A percentile compares a stretch with the other conserved stretches of the same genome.
These are phyloP conservation scores for Bromus sterilis DNA, from an alignment of 176 grass and related monocot species.

Conservation along the genomic window DNA sequence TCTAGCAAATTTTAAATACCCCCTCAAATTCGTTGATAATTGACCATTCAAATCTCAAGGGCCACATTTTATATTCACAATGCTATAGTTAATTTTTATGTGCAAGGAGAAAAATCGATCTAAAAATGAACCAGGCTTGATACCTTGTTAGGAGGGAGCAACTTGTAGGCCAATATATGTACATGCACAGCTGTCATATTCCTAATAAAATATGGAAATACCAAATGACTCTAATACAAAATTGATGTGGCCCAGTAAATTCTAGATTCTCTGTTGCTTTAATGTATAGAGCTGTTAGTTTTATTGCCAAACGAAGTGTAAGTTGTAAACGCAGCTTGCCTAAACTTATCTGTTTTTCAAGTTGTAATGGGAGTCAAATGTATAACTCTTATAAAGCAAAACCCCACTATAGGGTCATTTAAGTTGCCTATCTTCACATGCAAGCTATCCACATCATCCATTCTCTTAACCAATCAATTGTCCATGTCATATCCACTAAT, in stretches of 20 bases:
- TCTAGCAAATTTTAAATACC: neutral
- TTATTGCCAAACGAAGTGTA: neutral
- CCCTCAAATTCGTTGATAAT: neutral
- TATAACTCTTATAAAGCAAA: too few relatives aligned
- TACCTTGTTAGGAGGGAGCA: neutral
- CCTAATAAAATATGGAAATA: neutral
- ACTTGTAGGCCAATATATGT: neutral
- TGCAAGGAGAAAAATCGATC: neutral
- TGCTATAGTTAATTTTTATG: neutral
- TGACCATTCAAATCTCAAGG: neutral
- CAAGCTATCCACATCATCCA: too few relatives aligned
- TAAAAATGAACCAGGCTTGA: neutral
- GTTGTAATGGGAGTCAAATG: neutral
- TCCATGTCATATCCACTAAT: too few relatives aligned
- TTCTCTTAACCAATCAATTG: too few relatives aligned
- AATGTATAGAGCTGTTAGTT: neutral
- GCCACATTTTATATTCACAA: neutral
- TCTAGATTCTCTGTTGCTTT: neutral
- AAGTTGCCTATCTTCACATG: too few relatives aligned
- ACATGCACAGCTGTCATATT: neutral
- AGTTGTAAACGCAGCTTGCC: neutral
- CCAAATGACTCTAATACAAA: neutral
- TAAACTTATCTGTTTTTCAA: neutral
- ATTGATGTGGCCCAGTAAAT: neutral
- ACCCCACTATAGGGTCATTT: too few relatives aligned